Base-by-base conservation (phyloP, 1,284 basidiomycete species). In the Tranzscheliella williamsii region DNA sequence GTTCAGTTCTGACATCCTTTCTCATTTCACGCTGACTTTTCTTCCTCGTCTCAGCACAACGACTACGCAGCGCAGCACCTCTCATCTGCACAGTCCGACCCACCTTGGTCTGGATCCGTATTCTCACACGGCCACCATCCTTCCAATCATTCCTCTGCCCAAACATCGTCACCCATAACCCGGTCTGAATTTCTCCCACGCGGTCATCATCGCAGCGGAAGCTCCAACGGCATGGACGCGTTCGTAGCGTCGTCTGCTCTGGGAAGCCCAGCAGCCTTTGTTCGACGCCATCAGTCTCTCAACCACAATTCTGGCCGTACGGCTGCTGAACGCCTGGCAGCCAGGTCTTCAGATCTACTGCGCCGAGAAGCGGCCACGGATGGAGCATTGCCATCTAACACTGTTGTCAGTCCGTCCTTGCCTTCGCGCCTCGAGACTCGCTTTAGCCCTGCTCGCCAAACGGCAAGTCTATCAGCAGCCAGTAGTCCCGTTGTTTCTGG, bases 231-330 rank as follows among this genome's bases (percentile, higher is more conserved):
- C 16, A 27, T 30, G 11, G 50, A 46, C 22, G 29, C 39, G 0
- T 42, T 60, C 33, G 67, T 44, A 13, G 30, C 65, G 13, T 32
- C 54, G 8, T 42, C 49, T n/a, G 33, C 50, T 16, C 17, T 52
- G 12, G 34, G 22, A 8, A 41, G 43, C 26, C 52, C 49, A 9
- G n/a, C 46, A 15, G 38, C 43, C 35, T 42, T 60, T 11, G 36
- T 70, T 2, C 60, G 68, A 18, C 51, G 68, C 20, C 68, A 66
- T 31, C 68, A 70, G 39, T 70, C 68, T n/a, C 63, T 70, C 54
- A 70, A 70, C 29, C 61, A 68, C 23, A 43, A 57, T 30, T 38
- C 52, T 2, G 62, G 62, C 20, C 56, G 57, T 13, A 20, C 43
- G 9, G 40, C 53, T 11, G 62, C 44, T 4, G 26, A 50, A 9